These are phyloP conservation scores for Rhodotorula babjevae DNA, from an alignment of 768 basidiomycete genomes.

Conservation along the genomic window DNA sequence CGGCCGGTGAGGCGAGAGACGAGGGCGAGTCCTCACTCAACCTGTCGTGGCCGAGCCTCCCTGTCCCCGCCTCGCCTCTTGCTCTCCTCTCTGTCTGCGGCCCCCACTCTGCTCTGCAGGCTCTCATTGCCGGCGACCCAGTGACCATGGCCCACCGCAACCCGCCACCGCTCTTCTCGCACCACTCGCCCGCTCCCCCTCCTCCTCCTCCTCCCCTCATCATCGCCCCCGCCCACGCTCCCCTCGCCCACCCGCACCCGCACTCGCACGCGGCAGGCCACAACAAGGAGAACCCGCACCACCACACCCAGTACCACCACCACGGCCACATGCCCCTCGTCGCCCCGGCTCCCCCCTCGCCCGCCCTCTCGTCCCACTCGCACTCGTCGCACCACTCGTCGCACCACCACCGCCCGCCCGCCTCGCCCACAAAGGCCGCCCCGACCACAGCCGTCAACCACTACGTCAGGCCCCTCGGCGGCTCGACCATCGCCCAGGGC, in stretches of 20 bases:
- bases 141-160: constrained; percentile 4
- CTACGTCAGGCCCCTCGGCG: constrained; percentile 16
- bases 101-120: too few species aligned
- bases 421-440: constrained; percentile 5
- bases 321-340: not conserved
- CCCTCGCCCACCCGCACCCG: too few species aligned
- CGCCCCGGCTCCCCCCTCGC: not conserved
- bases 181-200: not conserved
- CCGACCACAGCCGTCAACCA: constrained; percentile 13
- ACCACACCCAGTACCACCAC: not conserved
- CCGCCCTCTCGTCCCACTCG: not conserved
- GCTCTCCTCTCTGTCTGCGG: too few species aligned
- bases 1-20: too few species aligned
- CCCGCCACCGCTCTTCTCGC: not conserved
- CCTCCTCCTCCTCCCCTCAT: not conserved
- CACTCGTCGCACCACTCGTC: not conserved
- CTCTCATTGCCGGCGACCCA: too few species aligned
- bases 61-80: too few species aligned
- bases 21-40: too few species aligned
- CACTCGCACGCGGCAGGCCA: not conserved
- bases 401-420: not conserved
- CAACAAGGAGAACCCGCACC: constrained; percentile 23
- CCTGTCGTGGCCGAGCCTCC: too few species aligned
- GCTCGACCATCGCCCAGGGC: not conserved
- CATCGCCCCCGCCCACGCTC: not conserved